A percentile compares a stretch with the other conserved stretches of the same genome.
These are phyloP conservation scores for Parathielavia hyrcaniae DNA, from an alignment of 495 filamentous ascomycete genomes.

Conservation along the genomic window DNA sequence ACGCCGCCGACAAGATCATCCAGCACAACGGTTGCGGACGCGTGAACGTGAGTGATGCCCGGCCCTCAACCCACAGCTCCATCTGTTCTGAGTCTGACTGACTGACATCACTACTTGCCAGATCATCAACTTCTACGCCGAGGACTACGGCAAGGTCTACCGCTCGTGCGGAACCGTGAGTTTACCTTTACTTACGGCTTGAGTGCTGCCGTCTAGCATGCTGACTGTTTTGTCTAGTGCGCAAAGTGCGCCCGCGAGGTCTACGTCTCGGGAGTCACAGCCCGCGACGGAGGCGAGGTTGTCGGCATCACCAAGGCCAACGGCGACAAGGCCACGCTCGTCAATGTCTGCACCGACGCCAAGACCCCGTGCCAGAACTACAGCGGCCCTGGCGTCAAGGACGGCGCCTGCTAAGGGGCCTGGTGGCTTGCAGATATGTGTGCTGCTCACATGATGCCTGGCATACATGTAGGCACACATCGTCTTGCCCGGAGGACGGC, in stretches of 20 bases:
- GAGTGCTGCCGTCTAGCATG: neutral
- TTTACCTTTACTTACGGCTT: neutral
- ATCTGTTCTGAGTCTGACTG: neutral
- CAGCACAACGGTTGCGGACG: neutral
- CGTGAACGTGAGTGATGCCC: neutral
- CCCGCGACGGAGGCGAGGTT: neutral
- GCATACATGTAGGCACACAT: too few relatives aligned
- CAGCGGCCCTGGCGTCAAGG: neutral
- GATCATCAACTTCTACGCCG: constrained; percentile 1
- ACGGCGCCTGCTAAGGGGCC: neutral
- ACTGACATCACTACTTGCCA: neutral
- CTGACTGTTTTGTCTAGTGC: neutral
- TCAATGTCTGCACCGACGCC: neutral
- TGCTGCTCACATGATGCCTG: neutral
- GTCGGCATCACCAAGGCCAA: neutral
- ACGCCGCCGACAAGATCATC: neutral
- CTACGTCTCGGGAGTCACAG: neutral
- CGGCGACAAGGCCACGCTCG: constrained; percentile 1
- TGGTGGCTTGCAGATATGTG: neutral
- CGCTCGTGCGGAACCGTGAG: neutral
- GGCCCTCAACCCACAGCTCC: too few relatives aligned
- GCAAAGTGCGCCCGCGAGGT: neutral
- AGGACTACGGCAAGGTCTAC: neutral
- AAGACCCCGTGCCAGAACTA: constrained; percentile 2
- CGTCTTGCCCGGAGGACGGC: too few relatives aligned